Base-by-base conservation (phyloP, 2,329 filamentous ascomycete genomes). In the Trichoderma afroharzianum region DNA sequence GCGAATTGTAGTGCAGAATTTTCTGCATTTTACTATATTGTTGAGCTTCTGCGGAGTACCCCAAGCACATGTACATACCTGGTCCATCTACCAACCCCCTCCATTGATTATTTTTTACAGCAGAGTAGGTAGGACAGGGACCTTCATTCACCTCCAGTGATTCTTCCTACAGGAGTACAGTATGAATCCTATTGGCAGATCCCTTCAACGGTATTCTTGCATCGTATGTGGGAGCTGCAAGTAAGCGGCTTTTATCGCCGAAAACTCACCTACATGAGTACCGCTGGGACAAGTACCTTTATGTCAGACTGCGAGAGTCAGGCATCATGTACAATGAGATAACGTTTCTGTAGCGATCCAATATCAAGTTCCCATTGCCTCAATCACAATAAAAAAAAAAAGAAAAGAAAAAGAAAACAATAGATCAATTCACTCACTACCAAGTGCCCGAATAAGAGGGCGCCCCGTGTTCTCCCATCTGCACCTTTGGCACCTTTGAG, bases 1-100 rank as follows among this genome's bases (percentile, higher is more conserved):
- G 63, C 63, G 50, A 58, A 30, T 39, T 39, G 24, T 58, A n/a
- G 63, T 43, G 63, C 63, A 67, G 63, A 67, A 58, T 30, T 67
- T 67, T 67, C 50, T 57, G 63, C 63, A 57, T 43, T n/a, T 43
- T n/a, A 12, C 50, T 58, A 26, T 58, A 12, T 63, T 58, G 33
- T 58, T 36, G 32, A 57, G 47, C 63, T 55, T 57, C 32, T 26
- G 15, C 26, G 55, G 28, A 58, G 26, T 50, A 39, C 43, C 47
- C 63, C 63, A 36, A 55, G 28, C 62, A 64, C 39, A 30, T 53
- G 39, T 9, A 12, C 18, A 36, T 36, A 36, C 18, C 9, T 53
- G 3, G 39, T 21, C n/a, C 18, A 50, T n/a, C 43, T n/a, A 32
- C n/a, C 28, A 53, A 55, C n/a, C 32, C 58, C 58, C 30, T 36